These are phyloP conservation scores for Adansonia gregorii DNA, from an alignment of 441 rosid species.

Conservation along the genomic window DNA sequence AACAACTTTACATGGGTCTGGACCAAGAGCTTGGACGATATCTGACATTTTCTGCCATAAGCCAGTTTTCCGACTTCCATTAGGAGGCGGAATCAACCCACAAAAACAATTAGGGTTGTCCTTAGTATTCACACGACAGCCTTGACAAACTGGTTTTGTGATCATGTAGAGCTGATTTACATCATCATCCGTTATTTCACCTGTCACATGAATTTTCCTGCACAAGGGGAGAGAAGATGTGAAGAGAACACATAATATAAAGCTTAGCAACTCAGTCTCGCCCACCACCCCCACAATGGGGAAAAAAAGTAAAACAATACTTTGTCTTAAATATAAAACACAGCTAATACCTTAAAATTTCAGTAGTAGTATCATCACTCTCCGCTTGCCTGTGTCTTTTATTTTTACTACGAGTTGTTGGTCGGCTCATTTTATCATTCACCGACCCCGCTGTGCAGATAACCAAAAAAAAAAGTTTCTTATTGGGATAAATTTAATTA, in stretches of 20 bases:
- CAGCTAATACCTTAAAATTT: constrained; percentile 64
- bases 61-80: constrained; percentile 85
- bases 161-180: constrained; percentile 75
- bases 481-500: not conserved
- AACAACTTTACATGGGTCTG: constrained; percentile 64
- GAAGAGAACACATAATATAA: not conserved
- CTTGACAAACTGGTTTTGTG: constrained; percentile 82
- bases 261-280: not conserved
- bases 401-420: constrained; percentile 81
- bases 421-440: constrained; percentile 66
- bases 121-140: constrained; percentile 88
- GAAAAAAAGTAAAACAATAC: not conserved
- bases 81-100: constrained; percentile 78
- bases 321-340: constrained; percentile 1
- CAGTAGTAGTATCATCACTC: constrained; percentile 58
- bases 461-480: not conserved
- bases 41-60: constrained; percentile 94
- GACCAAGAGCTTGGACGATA: constrained; percentile 66
- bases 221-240: constrained; percentile 22
- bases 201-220: constrained; percentile 79
- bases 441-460: constrained; percentile 12
- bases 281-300: not conserved
- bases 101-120: constrained; percentile 97
- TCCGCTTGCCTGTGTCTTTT: constrained; percentile 63
- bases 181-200: constrained; percentile 65